These are phyloP conservation scores for Aspergillus steynii DNA, from an alignment of 495 filamentous ascomycete genomes.

Conservation along the genomic window DNA sequence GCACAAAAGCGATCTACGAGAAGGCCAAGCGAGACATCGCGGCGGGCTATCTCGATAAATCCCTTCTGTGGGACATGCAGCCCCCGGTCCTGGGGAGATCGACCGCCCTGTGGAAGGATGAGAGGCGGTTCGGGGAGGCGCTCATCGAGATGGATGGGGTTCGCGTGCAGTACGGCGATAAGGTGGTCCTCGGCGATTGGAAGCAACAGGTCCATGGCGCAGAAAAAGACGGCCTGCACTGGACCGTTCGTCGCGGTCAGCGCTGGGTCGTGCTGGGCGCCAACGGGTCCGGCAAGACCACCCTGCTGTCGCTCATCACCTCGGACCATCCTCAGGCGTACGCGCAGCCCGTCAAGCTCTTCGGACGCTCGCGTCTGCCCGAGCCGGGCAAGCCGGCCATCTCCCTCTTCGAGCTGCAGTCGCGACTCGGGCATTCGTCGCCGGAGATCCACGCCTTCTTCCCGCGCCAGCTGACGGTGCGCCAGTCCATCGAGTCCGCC, in stretches of 20 bases:
- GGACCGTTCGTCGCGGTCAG: constrained; percentile 80
- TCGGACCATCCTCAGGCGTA: constrained; percentile 96
- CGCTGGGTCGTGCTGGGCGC: constrained; percentile 91
- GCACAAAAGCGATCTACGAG: constrained; percentile 4
- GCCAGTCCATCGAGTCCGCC: constrained; percentile 75
- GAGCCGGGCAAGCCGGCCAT: constrained; percentile 69
- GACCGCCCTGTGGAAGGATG: background rate
- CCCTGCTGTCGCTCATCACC: constrained; percentile 84
- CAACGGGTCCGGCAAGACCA: constrained; percentile 85
- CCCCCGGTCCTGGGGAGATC: constrained; percentile 9
- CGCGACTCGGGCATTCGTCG: constrained; percentile 85
- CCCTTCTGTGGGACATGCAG: constrained; percentile 33
- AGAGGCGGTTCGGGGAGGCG: constrained; percentile 48
- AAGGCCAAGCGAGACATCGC: constrained; percentile 19
- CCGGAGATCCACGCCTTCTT: constrained; percentile 95
- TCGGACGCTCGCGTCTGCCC: constrained; percentile 79
- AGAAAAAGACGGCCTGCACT: constrained; percentile 63
- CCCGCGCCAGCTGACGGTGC: constrained; percentile 72
- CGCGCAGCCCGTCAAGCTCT: constrained; percentile 80
- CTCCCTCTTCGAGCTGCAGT: constrained; percentile 89
- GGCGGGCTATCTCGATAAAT: constrained; percentile 30
- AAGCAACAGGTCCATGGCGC: constrained; percentile 52
- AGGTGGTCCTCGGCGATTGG: constrained; percentile 78
- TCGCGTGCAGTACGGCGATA: constrained; percentile 74
- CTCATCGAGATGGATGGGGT: constrained; percentile 87